Base-by-base conservation (phyloP, 306 rosid genomes). In the Carpinus fangiana region DNA sequence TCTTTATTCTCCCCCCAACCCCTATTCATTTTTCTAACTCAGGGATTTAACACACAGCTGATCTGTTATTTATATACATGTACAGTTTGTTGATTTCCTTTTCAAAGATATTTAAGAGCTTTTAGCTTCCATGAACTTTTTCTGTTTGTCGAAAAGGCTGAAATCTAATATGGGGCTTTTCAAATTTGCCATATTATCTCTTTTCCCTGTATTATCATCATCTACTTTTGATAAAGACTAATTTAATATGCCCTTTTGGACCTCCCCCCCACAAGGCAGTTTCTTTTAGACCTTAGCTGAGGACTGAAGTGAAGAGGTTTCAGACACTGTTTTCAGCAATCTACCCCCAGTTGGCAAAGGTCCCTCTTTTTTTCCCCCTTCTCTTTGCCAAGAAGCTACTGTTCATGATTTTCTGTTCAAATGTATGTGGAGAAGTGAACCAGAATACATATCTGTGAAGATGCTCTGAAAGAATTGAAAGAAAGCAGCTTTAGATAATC, bases 381-480 rank as follows among this genome's bases (percentile, higher is more conserved):
- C 75, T 78, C 45, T 36, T 17, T 57, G 67, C 87, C 74, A 79
- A 75, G 59, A 83, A 72, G 68, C 34, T 3, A 61, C 83, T 60
- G 69, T 67, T 47, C 62, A 67, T 55, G 76, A 38, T 88, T 74
- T 82, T 38, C 56, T 65, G 72, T 64, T 76, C 83, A 56, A 80
- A 54, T 53, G 46, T 47, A 59, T 70, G 70, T n/a, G 82, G 65
- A 65, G 74, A 34, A 14, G 36, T 61, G 18, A 36, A 73, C 34
- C 14, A 16, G 75, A 81, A 62, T 60, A 75, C 83, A 69, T 81
- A 43, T 76, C 78, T 54, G 86, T 72, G 89, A 84, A 89, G 93
- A 89, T 90, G 95, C 91, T 87, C 83, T 89, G 91, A 81, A 90
- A 87, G 78, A 84, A 84, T 84, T 82, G 90, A 73, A 78, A 79